Percentiles rank a stretch among this genome's conserved stretches.
phyloP scores from a whole-genome alignment of 441 rosid genomes.

The Pelargonium fulgidum region DNA sequence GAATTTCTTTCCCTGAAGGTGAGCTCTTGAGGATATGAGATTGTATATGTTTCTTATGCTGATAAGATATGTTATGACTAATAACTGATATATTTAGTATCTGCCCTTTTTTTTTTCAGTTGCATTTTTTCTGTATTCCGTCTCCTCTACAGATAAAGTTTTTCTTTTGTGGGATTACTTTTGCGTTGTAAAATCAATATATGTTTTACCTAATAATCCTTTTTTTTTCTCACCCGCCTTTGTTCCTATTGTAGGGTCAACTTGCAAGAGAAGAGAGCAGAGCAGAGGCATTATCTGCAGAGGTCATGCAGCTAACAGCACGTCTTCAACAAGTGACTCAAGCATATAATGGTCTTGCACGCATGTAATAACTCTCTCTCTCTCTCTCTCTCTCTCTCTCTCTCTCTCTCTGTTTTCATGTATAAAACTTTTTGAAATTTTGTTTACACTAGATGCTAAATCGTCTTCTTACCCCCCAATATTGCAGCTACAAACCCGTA shows the following conservation, averaged over 20 bases:
- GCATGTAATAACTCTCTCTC: conserved; percentile 42
- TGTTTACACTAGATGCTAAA: neutral
- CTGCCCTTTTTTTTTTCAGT: neutral
- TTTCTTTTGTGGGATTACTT: neutral
- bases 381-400: neutral
- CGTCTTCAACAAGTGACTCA: conserved; percentile 75
- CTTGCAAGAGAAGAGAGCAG: conserved; percentile 77
- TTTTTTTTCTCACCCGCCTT: neutral
- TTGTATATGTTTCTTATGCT: neutral
- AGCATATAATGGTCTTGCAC: conserved; percentile 68
- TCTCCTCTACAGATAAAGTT: neutral
- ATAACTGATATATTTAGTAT: neutral
- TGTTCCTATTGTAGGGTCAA: conserved; percentile 39
- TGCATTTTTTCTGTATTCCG: neutral
- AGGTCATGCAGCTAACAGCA: conserved; percentile 73
- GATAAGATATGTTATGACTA: neutral
- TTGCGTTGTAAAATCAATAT: neutral
- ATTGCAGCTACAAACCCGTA: conserved; percentile 76
- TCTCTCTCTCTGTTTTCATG: too few species aligned
- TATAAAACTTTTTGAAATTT: too few species aligned
- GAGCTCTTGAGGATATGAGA: conserved; percentile 15
- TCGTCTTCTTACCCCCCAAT: conserved; percentile 13
- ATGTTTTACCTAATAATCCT: neutral
- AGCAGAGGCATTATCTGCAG: conserved; percentile 75
- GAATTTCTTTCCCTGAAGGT: conserved; percentile 72